These are phyloP conservation scores for Aspergillus clavatus DNA, from an alignment of 2,329 filamentous ascomycete genomes.

Conservation along the genomic window DNA sequence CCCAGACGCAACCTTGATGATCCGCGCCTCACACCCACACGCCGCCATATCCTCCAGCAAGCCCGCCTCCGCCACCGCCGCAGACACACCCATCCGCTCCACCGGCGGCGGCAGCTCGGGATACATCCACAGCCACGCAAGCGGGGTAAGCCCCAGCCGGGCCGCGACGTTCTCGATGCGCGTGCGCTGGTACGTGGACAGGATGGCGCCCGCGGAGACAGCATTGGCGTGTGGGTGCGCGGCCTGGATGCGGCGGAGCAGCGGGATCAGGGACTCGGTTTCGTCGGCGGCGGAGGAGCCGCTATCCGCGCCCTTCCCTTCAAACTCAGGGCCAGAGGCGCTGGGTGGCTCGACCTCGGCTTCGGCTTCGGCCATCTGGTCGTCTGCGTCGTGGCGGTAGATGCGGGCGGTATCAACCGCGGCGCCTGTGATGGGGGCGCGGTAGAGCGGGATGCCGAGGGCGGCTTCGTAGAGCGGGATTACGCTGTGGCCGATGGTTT, in stretches of 20 bases:
- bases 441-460: constrained; percentile 77
- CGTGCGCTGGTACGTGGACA: constrained; percentile 93
- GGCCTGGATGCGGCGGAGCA: constrained; percentile 63
- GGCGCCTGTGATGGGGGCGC: constrained; percentile 67
- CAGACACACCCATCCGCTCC: constrained; percentile 17
- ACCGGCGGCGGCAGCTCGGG: constrained; percentile 59
- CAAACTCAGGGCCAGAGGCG: too few relatives aligned
- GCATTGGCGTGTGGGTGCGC: constrained; percentile 78
- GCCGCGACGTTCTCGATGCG: constrained; percentile 86
- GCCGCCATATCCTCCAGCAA: constrained; percentile 77
- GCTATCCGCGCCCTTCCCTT: too few relatives aligned
- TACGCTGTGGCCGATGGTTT: constrained; percentile 86
- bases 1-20: constrained; percentile 91
- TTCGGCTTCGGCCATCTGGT: constrained; percentile 9
- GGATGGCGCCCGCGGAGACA: constrained; percentile 82
- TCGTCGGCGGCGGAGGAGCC: too few relatives aligned
- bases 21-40: constrained; percentile 75
- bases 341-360: constrained; percentile 2
- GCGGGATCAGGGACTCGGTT: constrained; percentile 76
- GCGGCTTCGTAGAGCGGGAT: constrained; percentile 79
- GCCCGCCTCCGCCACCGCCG: constrained; percentile 27
- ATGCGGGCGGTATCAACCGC: constrained; percentile 67
- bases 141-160: constrained; percentile 74
- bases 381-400: constrained; percentile 49
- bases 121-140: constrained; percentile 92